Evolutionary conservation across 805 yeast species (phyloP), one percentile per base, ranked within the genome.

Genomic region (Ogataea ramenticola): DNA sequence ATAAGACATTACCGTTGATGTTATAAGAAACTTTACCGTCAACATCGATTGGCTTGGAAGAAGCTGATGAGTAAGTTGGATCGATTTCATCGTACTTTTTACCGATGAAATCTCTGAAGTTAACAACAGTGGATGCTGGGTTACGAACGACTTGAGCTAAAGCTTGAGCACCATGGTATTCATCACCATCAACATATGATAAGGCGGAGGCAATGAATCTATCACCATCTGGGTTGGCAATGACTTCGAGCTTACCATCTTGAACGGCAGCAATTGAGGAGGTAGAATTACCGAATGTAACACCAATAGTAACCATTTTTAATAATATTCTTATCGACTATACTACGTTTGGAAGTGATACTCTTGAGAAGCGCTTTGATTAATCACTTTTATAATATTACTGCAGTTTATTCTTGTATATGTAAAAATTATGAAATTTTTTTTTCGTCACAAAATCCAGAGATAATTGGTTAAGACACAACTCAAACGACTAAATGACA

Each of bases 191-290:
- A 46, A 89, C 89, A 64, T 90, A 93, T 17, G 97, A 80, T 49
- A 93, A 75, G 47, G 86, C 85, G 26, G 98, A 85, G 49, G 98
- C 96, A 62, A 93, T 93, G 48, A 91, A 77, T 72, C 98, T 87
- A 70, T 93, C 98, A 66, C 99, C 99, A 62, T 93, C 99, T 54
- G 95, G 96, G 79, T 93, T 91, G 54, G 99, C 99, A 65, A 93
- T 91, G 53, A 93, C 96, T 62, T 93, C 97, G 51, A 88, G 93
- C 64, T 84, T 86, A 49, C 96, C 97, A 59, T 91, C 97, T 49
- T 75, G 69, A 53, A 90, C 85, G 58, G 82, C 86, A 41, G 98
- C 97, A 64, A 93, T 89, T 47, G 97, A 86, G 41, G 97, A 85
- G 48, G 96, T 79, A 40, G 96, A 84, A 79, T 93, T 93, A 66